Evolutionary conservation across 2,329 filamentous ascomycete species (phyloP).

Genomic region (Triangularia setosa): DNA sequence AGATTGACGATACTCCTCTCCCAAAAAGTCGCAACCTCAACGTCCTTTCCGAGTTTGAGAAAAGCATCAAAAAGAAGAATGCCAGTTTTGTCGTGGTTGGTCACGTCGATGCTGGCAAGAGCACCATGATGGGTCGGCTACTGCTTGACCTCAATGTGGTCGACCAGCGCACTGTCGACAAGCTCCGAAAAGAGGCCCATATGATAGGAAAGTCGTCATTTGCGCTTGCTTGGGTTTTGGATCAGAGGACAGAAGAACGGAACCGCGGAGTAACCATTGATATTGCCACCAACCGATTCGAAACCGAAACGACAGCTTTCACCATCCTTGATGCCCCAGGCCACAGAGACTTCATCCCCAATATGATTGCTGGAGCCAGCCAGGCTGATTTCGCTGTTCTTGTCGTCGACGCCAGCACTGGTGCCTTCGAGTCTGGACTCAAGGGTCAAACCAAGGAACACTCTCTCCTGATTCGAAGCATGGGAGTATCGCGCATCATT

Average conservation of each 20-base stretch:
- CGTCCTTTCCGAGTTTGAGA: conserved; percentile 76
- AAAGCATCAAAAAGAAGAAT: conserved; percentile 69
- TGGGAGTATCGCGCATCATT: conserved; percentile 83
- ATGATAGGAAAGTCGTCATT: conserved; percentile 93
- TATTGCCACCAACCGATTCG: conserved; percentile 91
- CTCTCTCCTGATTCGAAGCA: conserved; percentile 80
- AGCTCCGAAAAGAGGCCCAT: conserved; percentile 82
- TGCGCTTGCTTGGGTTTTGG: conserved; percentile 93
- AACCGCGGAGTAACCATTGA: conserved; percentile 92
- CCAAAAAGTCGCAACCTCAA: conserved; percentile 76
- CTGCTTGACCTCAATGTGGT: conserved; percentile 85
- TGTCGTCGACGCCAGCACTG: conserved; percentile 85
- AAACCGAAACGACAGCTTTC: conserved; percentile 80
- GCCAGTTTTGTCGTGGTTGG: conserved; percentile 93
- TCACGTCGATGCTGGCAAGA: conserved; percentile 96
- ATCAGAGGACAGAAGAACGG: conserved; percentile 85
- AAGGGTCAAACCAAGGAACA: conserved; percentile 95
- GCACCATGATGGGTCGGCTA: conserved; percentile 93
- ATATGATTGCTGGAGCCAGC: conserved; percentile 96
- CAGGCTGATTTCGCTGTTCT: conserved; percentile 95
- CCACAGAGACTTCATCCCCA: conserved; percentile 93
- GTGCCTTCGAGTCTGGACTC: conserved; percentile 89
- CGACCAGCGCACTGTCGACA: conserved; percentile 82
- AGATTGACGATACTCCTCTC: conserved; percentile 48
- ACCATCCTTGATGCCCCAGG: conserved; percentile 95